Conservation (phyloP, 176 grass and related monocot genomes). For the Juncus effusus region DNA sequence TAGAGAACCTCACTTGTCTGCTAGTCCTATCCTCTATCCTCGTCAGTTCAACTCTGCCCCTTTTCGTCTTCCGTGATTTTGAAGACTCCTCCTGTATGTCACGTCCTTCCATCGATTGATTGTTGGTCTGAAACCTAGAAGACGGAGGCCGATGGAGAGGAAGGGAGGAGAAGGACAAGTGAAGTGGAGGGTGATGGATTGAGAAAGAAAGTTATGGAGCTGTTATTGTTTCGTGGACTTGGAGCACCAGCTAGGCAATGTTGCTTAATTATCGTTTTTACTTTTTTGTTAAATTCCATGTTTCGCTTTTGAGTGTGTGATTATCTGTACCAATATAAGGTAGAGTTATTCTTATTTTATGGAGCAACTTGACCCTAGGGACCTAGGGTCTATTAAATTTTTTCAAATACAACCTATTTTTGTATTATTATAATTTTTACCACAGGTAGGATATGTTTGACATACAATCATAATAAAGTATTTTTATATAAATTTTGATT, state of each 20-base stretch:
- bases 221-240: neutral
- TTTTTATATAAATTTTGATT: no score
- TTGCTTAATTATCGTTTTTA: no score
- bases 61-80: neutral
- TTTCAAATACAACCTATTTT: no score
- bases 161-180: neutral
- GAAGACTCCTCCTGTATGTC: neutral
- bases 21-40: constrained; percentile 20
- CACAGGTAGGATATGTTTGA: no score
- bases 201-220: neutral
- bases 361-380: no score
- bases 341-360: no score
- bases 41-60: neutral
- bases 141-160: neutral
- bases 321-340: no score
- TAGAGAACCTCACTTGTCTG: constrained; percentile 30
- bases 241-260: constrained; percentile 1
- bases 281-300: neutral
- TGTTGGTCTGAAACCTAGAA: neutral
- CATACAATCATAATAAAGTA: no score
- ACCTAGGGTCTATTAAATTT: no score
- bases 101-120: constrained; percentile 3
- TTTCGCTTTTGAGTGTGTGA: neutral
- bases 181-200: neutral
- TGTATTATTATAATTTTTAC: no score